Evolutionary conservation across 164 flowering plant species (phyloP).

Genomic region (Amborella trichopoda): DNA sequence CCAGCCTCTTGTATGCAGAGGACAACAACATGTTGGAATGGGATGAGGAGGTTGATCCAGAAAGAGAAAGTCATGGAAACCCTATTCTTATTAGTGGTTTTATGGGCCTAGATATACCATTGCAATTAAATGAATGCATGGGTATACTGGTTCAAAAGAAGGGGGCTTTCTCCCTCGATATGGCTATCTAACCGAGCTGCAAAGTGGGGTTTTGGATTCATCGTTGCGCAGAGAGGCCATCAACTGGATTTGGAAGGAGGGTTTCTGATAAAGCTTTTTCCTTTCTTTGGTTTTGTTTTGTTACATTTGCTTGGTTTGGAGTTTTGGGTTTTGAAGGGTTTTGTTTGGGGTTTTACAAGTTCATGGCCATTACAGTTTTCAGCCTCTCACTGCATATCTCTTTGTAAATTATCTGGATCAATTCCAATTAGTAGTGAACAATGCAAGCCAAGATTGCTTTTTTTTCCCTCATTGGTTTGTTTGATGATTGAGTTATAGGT

Average conservation of each 20-base stretch:
- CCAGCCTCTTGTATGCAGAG: constrained; percentile 59
- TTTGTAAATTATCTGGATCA: constrained; percentile 78
- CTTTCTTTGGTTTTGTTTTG: too few relatives aligned
- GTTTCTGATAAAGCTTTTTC: constrained; percentile 5
- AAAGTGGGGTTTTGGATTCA: constrained; percentile 53
- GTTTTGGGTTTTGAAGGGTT: not conserved
- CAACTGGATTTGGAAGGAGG: constrained; percentile 87
- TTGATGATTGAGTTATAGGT: too few relatives aligned
- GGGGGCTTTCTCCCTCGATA: constrained; percentile 30
- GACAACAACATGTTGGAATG: constrained; percentile 36
- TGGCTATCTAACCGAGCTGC: constrained; percentile 50
- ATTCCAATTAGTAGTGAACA: too few relatives aligned
- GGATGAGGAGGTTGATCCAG: constrained; percentile 25
- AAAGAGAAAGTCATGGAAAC: constrained; percentile 1
- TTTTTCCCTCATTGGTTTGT: too few relatives aligned
- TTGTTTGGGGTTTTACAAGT: constrained; percentile 44
- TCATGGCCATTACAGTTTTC: constrained; percentile 55
- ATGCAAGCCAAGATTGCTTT: too few relatives aligned
- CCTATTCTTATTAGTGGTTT: constrained; percentile 4
- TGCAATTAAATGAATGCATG: constrained; percentile 55
- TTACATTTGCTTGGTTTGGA: too few relatives aligned
- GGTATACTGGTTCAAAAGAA: constrained; percentile 50
- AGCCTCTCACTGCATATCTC: constrained; percentile 60
- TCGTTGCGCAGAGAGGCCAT: constrained; percentile 44
- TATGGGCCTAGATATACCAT: constrained; percentile 19